phyloP scores from a whole-genome alignment of 1,284 basidiomycete genomes.

The Abortiporus biennis region DNA sequence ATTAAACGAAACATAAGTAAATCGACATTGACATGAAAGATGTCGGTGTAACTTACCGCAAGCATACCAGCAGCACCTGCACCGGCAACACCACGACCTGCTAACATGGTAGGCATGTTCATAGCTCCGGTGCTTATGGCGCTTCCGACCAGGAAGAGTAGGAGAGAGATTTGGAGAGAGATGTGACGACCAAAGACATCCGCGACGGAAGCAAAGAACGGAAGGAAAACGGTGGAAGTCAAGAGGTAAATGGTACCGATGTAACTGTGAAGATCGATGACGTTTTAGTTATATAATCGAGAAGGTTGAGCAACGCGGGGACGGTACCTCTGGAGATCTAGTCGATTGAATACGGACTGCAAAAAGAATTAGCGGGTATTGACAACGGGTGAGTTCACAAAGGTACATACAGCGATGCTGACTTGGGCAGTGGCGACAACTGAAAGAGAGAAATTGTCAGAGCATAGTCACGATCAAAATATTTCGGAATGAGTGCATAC shows the following conservation, averaged over 20 bases:
- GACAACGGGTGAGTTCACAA: too few relatives aligned
- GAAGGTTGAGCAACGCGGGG: neutral
- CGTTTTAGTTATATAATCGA: neutral
- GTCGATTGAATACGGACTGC: conserved; percentile 38
- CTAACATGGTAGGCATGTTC: conserved; percentile 37
- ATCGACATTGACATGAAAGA: too few relatives aligned
- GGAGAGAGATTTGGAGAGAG: conserved; percentile 36
- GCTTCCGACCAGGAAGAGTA: conserved; percentile 41
- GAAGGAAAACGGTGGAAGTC: conserved; percentile 44
- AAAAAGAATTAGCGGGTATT: too few relatives aligned
- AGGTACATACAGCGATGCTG: conserved; percentile 35
- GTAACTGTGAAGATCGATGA: conserved; percentile 16
- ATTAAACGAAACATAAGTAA: neutral
- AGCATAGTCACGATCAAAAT: neutral
- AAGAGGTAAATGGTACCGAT: conserved; percentile 39
- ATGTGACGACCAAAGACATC: conserved; percentile 44
- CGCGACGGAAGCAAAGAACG: conserved; percentile 41
- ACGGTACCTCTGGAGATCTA: conserved; percentile 39
- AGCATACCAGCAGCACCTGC: conserved; percentile 41
- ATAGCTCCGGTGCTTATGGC: conserved; percentile 38
- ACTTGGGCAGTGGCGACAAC: conserved; percentile 50
- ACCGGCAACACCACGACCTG: conserved; percentile 38
- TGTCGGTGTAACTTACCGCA: conserved; percentile 26
- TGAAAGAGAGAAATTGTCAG: conserved; percentile 12
- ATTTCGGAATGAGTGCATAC: conserved; percentile 17